phyloP scores from a whole-genome alignment of 306 rosid species.

The Prunus dulcis region DNA sequence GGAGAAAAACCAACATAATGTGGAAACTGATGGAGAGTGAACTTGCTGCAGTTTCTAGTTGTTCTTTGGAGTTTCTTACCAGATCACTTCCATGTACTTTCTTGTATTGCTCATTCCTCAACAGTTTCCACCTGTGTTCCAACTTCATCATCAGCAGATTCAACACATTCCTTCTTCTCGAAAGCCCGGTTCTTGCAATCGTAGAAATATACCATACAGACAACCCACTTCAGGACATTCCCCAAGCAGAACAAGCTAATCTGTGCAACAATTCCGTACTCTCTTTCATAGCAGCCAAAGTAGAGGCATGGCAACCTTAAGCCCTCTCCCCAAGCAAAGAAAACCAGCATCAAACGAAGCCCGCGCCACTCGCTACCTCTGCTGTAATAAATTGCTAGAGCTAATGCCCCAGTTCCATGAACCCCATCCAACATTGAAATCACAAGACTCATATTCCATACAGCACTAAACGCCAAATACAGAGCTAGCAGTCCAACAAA shows the following conservation, averaged over 20 bases:
- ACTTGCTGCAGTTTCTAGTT: background rate
- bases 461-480: slow-evolving; percentile 41
- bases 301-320: slow-evolving; percentile 34
- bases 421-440: slow-evolving; percentile 40
- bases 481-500: slow-evolving; percentile 19
- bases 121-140: slow-evolving; percentile 20
- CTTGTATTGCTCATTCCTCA: no score
- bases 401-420: slow-evolving; percentile 28
- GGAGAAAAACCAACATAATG: background rate
- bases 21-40: background rate
- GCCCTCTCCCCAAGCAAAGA: slow-evolving; percentile 43
- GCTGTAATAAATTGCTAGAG: slow-evolving; percentile 28
- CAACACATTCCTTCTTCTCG: slow-evolving; percentile 24
- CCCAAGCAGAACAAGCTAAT: slow-evolving; percentile 36
- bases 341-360: slow-evolving; percentile 39
- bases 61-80: background rate
- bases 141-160: slow-evolving; percentile 20
- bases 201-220: slow-evolving; percentile 40
- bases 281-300: slow-evolving; percentile 35
- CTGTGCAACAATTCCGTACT: slow-evolving; percentile 36
- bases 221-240: slow-evolving; percentile 53
- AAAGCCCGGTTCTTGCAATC: slow-evolving; percentile 44
- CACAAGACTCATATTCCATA: slow-evolving; percentile 55
- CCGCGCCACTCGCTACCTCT: slow-evolving; percentile 40
- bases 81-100: background rate